Evolutionary conservation across 768 basidiomycete genomes (phyloP), one percentile per base, ranked within the genome.

Genomic region (Mycena belliarum): DNA sequence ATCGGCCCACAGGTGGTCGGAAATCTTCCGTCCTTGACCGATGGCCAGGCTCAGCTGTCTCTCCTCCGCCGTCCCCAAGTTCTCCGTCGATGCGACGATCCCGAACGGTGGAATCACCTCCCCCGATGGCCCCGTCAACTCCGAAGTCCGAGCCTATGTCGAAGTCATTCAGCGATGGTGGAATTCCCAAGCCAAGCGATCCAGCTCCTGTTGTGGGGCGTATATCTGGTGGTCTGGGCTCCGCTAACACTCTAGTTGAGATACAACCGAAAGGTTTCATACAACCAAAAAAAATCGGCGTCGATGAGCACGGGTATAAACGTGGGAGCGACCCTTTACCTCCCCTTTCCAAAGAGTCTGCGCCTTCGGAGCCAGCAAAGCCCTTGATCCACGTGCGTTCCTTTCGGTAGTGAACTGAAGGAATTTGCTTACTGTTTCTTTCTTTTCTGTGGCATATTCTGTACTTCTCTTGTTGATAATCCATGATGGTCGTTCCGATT

Each of bases 371-470:
- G 40, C 76, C 83, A 60, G 80, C 83, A 63, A 86, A 84, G 70
- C 86, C 89, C 65, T 73, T 91, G 78, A 86, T 82, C 74, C 90
- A 93, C 85, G 90, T 93, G 84, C 88, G 90, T 91, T 82, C 82
- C 79, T 83, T 85, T 79, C 84, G 77, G 83, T 77, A 69, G 71
- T 68, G 69, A 67, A 68, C 63, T 71, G 72, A 63, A 67, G 69
- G 75, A 78, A 72, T 70, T 72, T 80, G 76, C 79, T 85, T 75
- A 71, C 56, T 62, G 32, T 54, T 52, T 67, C 41, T 24, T 49
- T 51, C 65, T 59, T 32, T 52, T 48, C 55, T 52, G 25, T 42
- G 21, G n/a, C 47, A 42, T 38, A 41, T 49, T 49, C 48, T 50
- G 45, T 54, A 57, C 45, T 35, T 43, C 24, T 42, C 18, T 40